Base-by-base conservation (phyloP, 1,284 basidiomycete species). In the Meripilus lineatus region DNA sequence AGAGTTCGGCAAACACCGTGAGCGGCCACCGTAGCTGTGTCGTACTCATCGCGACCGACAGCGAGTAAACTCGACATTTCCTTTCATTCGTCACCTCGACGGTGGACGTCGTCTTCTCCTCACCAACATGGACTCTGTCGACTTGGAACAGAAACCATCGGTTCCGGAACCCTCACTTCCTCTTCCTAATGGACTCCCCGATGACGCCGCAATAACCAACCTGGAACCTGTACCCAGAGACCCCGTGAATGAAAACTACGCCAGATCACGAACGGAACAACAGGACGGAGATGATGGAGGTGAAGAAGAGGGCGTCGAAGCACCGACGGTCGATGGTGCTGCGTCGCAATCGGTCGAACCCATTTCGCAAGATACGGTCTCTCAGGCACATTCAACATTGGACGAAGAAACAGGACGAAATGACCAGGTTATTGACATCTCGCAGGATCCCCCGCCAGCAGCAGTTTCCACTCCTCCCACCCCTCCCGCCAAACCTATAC, bases 111-210 rank as follows among this genome's bases (percentile, higher is more conserved):
- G 39, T 42, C 46, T 11, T 30, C 44, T 32, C 36, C 44, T 45
- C 30, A 32, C 37, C 45, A 32, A 32, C 32, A 62, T 62, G 60
- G 55, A 52, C 50, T 44, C 55, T 44, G 46, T 46, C 30, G 55
- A 53, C 41, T n/a, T 56, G 21, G 50, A 58, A 38, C 53, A 54
- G 42, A 57, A 57, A 22, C 52, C 50, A 25, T 51, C 57, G 7
- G 50, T 60, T 8, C 58, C 60, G 36, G 38, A 59, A 22, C 58
- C 61, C 20, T 46, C 47, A 5, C 58, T 57, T 3, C 59, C 58
- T 17, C 37, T 8, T 30, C 37, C 32, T 14, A 45, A 45, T 33
- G 43, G 43, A 11, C 57, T 55, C 44, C 52, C 54, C 21, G 55
- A 55, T 47, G 50, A 56, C 32, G 45, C 47, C 51, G 48, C 38